Conservation (phyloP, 345 rosid species). For the Populus euphratica region DNA sequence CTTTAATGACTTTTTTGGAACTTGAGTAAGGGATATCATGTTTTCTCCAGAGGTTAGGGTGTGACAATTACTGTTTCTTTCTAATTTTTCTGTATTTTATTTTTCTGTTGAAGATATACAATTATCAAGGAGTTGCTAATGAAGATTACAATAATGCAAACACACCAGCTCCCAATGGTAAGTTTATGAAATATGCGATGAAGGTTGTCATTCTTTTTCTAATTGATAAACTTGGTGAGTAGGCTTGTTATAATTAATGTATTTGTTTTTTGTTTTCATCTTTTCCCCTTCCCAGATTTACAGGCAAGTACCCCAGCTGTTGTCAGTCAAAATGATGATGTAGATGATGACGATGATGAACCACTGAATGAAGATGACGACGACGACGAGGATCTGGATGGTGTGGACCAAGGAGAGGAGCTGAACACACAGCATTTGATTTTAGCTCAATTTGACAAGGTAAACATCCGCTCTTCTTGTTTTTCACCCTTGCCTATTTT, state of each 20-base stretch:
- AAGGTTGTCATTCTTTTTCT: neutral
- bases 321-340: conserved; percentile 43
- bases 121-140: conserved; percentile 74
- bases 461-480: conserved; percentile 14
- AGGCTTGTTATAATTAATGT: neutral
- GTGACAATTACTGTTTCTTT: neutral
- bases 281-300: conserved; percentile 41
- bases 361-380: conserved; percentile 92
- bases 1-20: neutral
- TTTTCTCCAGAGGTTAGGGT: neutral
- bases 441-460: conserved; percentile 98
- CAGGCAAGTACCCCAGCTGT: conserved; percentile 78
- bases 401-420: conserved; percentile 82
- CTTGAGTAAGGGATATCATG: neutral
- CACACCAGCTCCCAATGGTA: conserved; percentile 93
- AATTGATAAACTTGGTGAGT: neutral
- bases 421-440: conserved; percentile 91
- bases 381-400: conserved; percentile 81
- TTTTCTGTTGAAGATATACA: conserved; percentile 64
- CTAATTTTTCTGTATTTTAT: neutral
- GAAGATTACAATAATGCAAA: conserved; percentile 83
- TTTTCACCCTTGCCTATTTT: neutral
- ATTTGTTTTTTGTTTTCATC: conserved; percentile 9
- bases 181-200: neutral
- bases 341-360: conserved; percentile 76